phyloP scores from a whole-genome alignment of 352 stramenopile genomes.

The Phytophthora uliginosa region DNA sequence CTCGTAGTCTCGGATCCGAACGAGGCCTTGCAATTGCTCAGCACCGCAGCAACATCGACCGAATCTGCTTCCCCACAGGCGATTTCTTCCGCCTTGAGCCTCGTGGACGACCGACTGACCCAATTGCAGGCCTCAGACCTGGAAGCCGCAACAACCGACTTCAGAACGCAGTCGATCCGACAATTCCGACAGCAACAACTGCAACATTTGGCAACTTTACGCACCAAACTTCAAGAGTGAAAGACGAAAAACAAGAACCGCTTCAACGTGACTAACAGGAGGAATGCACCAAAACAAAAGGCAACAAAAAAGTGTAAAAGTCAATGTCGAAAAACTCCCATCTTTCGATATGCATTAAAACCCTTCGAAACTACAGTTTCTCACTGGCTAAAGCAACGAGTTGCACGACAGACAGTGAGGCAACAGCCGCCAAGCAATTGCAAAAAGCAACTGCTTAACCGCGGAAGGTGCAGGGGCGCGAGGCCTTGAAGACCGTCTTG shows the following conservation, averaged over 20 bases:
- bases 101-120: slow-evolving; percentile 13
- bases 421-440: slow-evolving; percentile 19
- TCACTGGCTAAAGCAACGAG: neutral
- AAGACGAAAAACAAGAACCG: neutral
- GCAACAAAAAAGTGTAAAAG: slow-evolving; percentile 12
- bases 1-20: slow-evolving; percentile 33
- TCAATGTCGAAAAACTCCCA: slow-evolving; percentile 52
- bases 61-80: slow-evolving; percentile 5
- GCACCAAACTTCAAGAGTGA: neutral
- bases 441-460: slow-evolving; percentile 77
- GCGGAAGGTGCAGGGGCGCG: slow-evolving; percentile 98
- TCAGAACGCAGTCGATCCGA: slow-evolving; percentile 24
- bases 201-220: slow-evolving; percentile 16
- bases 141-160: slow-evolving; percentile 8
- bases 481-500: slow-evolving; percentile 97
- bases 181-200: slow-evolving; percentile 42
- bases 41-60: neutral
- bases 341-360: slow-evolving; percentile 49
- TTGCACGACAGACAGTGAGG: slow-evolving; percentile 5
- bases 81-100: slow-evolving; percentile 12
- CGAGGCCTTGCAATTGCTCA: slow-evolving; percentile 12
- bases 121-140: slow-evolving; percentile 1
- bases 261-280: neutral
- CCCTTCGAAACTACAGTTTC: slow-evolving; percentile 16
- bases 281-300: neutral